These are phyloP conservation scores for Geranium rotundifolium DNA, from an alignment of 345 rosid species.

Conservation along the genomic window DNA sequence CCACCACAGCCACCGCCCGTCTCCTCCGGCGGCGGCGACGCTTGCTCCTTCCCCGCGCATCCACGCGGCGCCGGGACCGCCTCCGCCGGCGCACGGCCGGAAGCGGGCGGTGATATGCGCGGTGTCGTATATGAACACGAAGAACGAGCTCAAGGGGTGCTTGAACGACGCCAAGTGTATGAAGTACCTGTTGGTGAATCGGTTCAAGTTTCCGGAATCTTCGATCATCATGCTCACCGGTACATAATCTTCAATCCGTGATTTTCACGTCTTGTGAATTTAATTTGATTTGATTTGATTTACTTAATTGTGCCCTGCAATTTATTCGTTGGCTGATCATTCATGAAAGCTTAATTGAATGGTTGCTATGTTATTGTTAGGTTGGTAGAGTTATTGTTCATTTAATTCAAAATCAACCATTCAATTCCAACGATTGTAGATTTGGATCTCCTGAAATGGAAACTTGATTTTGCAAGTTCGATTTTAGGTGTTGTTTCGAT, in stretches of 20 bases:
- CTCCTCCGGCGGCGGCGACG: slow-evolving; percentile 1
- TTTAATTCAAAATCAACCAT: too few species aligned
- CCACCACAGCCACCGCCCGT: slow-evolving; percentile 8
- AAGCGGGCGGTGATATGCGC: slow-evolving; percentile 81
- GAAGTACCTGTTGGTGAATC: slow-evolving; percentile 71
- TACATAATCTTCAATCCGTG: background rate
- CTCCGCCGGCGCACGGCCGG: slow-evolving; percentile 39
- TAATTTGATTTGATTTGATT: background rate
- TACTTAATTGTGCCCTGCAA: background rate
- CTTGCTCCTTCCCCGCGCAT: slow-evolving; percentile 25
- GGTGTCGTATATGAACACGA: slow-evolving; percentile 43
- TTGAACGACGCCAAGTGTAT: slow-evolving; percentile 75
- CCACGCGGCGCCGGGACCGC: slow-evolving; percentile 45
- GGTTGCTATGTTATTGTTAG: background rate
- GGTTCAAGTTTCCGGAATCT: slow-evolving; percentile 68
- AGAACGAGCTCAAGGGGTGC: slow-evolving; percentile 68
- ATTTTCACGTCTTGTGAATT: background rate
- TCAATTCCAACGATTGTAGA: too few species aligned
- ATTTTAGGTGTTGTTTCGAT: too few species aligned
- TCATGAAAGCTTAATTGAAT: background rate
- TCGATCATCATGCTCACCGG: slow-evolving; percentile 70
- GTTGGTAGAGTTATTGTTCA: background rate
- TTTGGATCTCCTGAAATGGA: too few species aligned
- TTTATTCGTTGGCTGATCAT: background rate
- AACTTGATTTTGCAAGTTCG: too few species aligned